Base-by-base conservation (phyloP, 2,329 filamentous ascomycete genomes). In the Xylaria arbuscula region DNA sequence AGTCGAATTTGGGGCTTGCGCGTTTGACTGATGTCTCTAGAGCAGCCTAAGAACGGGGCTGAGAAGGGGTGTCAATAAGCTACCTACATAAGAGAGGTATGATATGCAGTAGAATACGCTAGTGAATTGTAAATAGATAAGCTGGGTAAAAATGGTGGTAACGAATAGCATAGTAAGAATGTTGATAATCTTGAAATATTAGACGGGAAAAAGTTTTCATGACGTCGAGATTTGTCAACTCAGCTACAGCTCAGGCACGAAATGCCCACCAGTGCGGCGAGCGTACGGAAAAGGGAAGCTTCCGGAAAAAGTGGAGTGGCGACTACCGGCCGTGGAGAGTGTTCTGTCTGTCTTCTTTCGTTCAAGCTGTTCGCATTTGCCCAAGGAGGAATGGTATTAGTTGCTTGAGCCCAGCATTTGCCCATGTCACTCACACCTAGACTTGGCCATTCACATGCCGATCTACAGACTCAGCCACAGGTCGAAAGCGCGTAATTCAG, bases 261-360 rank as follows among this genome's bases (percentile, higher is more conserved):
- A 62, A 64, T 70, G 59, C 65, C 28, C 68, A 55, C 65, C 51
- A 68, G 62, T 59, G 59, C 62, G 59, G 60, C 28, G 38, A 57
- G 61, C 42, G 24, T 58, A 71, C 68, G 57, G 69, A 73, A 75
- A 69, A 67, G 72, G 74, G 67, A 76, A 72, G 68, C 67, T 74
- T 75, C 72, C 75, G 74, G 74, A 76, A 76, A 61, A 66, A 75
- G 73, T 76, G 73, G 73, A 75, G 73, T 71, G 73, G 71, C 70
- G 48, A 70, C 45, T 60, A 22, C 47, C 40, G 51, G 51, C 38
- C 47, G 54, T 15, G 13, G 9, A 54, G 50, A 28, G 3, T 28
- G 5, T 28, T 28, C 28, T 28, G 28, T 17, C 28, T 50, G 24
- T 53, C 28, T 53, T 34, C 50, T 6, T 48, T 59, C 24, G 34